Evolutionary conservation across 2,329 filamentous ascomycete species (phyloP).

Genomic region (Orbilia ellipsospora): DNA sequence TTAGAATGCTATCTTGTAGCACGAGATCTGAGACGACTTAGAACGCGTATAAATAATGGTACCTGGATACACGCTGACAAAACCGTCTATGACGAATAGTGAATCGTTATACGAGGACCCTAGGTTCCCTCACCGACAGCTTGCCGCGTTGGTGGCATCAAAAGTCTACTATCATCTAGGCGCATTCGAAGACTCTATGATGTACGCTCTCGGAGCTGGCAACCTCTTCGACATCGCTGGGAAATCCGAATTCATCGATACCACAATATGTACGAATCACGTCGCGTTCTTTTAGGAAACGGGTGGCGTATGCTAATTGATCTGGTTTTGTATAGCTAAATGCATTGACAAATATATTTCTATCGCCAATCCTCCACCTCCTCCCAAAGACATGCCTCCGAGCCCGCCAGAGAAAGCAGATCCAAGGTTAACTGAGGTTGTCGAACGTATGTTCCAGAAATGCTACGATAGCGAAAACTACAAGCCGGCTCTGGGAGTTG

Average conservation of each 20-base stretch:
- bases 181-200: slow-evolving; percentile 99
- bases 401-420: slow-evolving; percentile 56
- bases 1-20: slow-evolving; percentile 8
- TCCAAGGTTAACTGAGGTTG: slow-evolving; percentile 75
- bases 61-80: slow-evolving; percentile 33
- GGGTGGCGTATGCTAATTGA: slow-evolving; percentile 32
- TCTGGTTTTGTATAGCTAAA: slow-evolving; percentile 70
- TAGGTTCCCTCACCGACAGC: slow-evolving; percentile 88
- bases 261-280: slow-evolving; percentile 78
- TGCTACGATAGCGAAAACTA: slow-evolving; percentile 89
- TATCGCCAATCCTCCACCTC: slow-evolving; percentile 65
- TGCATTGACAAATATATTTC: slow-evolving; percentile 98
- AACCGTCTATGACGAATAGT: slow-evolving; percentile 65
- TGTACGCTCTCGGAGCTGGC: slow-evolving; percentile 92
- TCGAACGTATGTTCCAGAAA: slow-evolving; percentile 89
- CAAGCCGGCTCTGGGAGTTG: slow-evolving; percentile 95
- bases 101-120: slow-evolving; percentile 98
- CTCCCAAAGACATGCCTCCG: slow-evolving; percentile 49
- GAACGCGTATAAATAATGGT: slow-evolving; percentile 38
- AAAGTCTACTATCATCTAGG: slow-evolving; percentile 99
- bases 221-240: slow-evolving; percentile 93
- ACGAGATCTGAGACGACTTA: slow-evolving; percentile 13
- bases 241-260: slow-evolving; percentile 96
- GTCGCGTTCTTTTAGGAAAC: background rate
- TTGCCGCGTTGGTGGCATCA: slow-evolving; percentile 91